Evolutionary conservation across 2,329 filamentous ascomycete genomes (phyloP), one percentile per base, ranked within the genome.

Genomic region (Penicillium sp.): DNA sequence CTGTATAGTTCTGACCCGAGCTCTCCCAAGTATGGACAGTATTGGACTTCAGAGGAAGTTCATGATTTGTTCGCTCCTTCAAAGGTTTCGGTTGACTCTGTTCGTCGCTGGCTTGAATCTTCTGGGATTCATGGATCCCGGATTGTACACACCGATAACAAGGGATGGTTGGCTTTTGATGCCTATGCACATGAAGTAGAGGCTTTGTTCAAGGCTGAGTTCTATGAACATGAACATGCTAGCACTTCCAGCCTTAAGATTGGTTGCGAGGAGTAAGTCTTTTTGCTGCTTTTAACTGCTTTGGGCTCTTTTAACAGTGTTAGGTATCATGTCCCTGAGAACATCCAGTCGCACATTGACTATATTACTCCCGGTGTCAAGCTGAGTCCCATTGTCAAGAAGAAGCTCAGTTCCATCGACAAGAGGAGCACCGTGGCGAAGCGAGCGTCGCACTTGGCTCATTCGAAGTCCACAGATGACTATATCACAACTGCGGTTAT

Each of bases 351-450:
- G 12, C 80, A 84, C 57, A 74, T 85, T 51, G 82, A 85, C 70
- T 85, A 84, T 67, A 78, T 86, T 38, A 84, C 80, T 0, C 83
- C 83, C 0, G 82, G 82, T 17, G 78, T 83, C 61, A 82, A 81
- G 60, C 74, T 85, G n/a, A 67, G 65, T n/a, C 65, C 65, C n/a
- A 60, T 69, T 2, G 54, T 68, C 2, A 69, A 68, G 57, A 69
- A 40, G 37, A 82, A 81, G 60, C 74, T 85, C 21, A 67, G 65
- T 15, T 63, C 65, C 15, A 59, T 69, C 1, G 53, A 66, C 4
- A 69, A 68, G 56, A 69, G 68, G 38, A 64, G 53, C 42, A 62
- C 56, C 19, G 62, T 65, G 40, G 56, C 51, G 4, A 70, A 67
- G 52, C 62, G 64, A 0, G 58, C 57, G 13, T 69, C 67, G 2